phyloP scores from a whole-genome alignment of 2,329 filamentous ascomycete genomes.

The Leptographium lundbergii region DNA sequence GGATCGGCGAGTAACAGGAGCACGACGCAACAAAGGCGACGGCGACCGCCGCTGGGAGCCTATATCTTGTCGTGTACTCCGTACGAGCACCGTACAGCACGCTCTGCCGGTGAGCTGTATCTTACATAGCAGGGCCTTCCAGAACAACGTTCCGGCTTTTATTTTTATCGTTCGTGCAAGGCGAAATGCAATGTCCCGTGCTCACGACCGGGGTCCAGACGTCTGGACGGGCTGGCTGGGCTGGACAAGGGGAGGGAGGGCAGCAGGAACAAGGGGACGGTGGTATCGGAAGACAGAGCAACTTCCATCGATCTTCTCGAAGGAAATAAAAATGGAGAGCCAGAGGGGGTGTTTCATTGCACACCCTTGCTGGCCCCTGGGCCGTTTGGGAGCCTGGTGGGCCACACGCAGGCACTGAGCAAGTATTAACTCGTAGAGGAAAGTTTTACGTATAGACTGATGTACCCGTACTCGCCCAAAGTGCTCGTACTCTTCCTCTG shows the following conservation, averaged over 20 bases:
- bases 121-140: no score
- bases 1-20: neutral
- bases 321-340: neutral
- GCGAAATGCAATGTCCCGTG: neutral
- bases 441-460: no score
- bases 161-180: neutral
- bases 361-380: neutral
- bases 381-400: no score
- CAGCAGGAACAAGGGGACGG: neutral
- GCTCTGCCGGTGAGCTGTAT: no score
- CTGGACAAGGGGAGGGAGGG: neutral
- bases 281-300: neutral
- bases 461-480: no score
- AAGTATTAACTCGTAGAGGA: no score
- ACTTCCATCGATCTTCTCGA: constrained; percentile 6
- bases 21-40: neutral
- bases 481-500: no score
- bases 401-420: no score
- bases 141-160: neutral
- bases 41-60: no score
- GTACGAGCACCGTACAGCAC: no score
- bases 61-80: no score
- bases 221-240: neutral
- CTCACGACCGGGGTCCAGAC: neutral
- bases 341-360: neutral